Evolutionary conservation across 1,284 basidiomycete genomes (phyloP).

Genomic region (Singerocomus rubriflavus): DNA sequence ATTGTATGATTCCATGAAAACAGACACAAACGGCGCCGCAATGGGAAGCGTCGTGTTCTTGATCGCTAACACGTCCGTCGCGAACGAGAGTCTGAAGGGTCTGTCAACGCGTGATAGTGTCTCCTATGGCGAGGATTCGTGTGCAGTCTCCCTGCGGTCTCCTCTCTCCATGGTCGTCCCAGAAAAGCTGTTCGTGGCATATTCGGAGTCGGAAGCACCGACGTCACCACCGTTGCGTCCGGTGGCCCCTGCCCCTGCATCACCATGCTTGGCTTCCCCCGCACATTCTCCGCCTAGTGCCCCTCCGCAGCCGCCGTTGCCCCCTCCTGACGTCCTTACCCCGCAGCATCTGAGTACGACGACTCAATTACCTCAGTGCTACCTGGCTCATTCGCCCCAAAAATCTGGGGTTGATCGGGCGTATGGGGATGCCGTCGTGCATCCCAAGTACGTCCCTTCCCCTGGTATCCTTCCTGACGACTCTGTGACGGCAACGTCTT

Average conservation of each 20-base stretch:
- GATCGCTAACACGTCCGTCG: conserved; percentile 19
- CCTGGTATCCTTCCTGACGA: conserved; percentile 15
- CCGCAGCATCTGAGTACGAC: conserved; percentile 25
- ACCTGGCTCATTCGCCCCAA: conserved; percentile 18
- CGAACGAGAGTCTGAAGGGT: conserved; percentile 15
- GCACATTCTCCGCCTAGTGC: conserved; percentile 12
- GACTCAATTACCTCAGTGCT: conserved; percentile 29
- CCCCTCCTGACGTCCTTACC: conserved; percentile 18
- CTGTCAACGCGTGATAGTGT: conserved; percentile 20
- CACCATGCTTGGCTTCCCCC: conserved; percentile 15
- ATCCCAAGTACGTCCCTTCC: conserved; percentile 17
- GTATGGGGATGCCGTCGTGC: conserved; percentile 16
- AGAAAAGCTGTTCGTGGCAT: conserved; percentile 22
- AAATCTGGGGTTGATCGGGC: conserved; percentile 32
- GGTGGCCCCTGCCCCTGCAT: conserved; percentile 16
- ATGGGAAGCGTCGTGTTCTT: conserved; percentile 28
- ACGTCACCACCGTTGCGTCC: conserved; percentile 22
- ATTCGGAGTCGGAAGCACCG: conserved; percentile 20
- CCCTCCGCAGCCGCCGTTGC: conserved; percentile 14
- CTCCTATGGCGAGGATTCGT: conserved; percentile 15
- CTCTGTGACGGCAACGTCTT: conserved; percentile 21
- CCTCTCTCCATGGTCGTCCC: conserved; percentile 20
- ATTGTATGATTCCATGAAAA: conserved; percentile 34
- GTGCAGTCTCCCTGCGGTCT: conserved; percentile 11
- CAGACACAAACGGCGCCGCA: conserved; percentile 25